These are phyloP conservation scores for Aplosporella prunicola DNA, from an alignment of 2,329 filamentous ascomycete genomes.

Conservation along the genomic window DNA sequence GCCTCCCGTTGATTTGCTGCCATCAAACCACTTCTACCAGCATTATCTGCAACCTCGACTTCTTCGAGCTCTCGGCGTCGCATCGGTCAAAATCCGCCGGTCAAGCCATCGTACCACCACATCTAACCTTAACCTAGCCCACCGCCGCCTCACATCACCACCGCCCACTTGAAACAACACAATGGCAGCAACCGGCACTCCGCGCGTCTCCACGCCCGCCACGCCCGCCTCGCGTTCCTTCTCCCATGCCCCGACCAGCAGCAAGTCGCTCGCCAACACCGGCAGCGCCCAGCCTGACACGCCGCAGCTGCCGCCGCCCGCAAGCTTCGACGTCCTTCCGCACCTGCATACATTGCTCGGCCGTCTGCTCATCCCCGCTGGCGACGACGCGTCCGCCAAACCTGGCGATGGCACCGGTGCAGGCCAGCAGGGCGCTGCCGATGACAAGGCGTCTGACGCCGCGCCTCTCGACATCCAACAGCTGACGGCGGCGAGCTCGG, in stretches of 20 bases:
- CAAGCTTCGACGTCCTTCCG: conserved; percentile 77
- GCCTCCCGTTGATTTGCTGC: too few species aligned
- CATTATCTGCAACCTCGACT: too few species aligned
- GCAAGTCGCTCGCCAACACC: background rate
- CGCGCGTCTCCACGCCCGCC: conserved; percentile 1
- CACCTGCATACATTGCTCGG: conserved; percentile 69
- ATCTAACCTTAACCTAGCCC: background rate
- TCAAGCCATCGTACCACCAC: too few species aligned
- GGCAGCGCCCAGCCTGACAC: conserved; percentile 4
- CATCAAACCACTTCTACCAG: too few species aligned
- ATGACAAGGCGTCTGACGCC: conserved; percentile 5
- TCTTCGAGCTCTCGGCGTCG: too few species aligned
- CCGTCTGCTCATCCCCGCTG: conserved; percentile 46
- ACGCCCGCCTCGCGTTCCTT: conserved; percentile 6
- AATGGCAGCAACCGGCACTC: conserved; percentile 9
- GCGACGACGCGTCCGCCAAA: conserved; percentile 15
- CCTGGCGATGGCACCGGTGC: conserved; percentile 3
- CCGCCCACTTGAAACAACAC: background rate
- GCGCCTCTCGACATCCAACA: conserved; percentile 58
- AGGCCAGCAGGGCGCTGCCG: conserved; percentile 23
- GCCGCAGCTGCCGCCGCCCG: conserved; percentile 62
- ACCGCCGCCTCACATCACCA: background rate
- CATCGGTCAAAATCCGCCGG: too few species aligned
- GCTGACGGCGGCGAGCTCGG: conserved; percentile 66
- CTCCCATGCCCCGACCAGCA: background rate